Base-by-base conservation (phyloP, 345 rosid species). In the Eucalyptus erythrocorys region DNA sequence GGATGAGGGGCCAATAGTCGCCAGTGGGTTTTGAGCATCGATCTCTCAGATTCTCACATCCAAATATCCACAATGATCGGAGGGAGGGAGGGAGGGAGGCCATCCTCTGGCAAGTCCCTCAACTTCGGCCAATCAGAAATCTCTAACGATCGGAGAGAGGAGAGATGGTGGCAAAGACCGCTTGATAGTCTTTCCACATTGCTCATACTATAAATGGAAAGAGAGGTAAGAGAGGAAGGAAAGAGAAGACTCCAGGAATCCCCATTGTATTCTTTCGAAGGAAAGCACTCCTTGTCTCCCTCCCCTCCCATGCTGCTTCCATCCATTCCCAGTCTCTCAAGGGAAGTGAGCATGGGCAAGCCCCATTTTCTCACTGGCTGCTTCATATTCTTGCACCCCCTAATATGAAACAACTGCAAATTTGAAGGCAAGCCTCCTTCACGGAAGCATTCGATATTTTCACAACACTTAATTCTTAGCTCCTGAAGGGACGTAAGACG, bases 401-500 rank as follows among this genome's bases (percentile, higher is more conserved):
- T n/a, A n/a, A n/a, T n/a, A n/a, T n/a, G n/a, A n/a, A n/a, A n/a
- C n/a, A n/a, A n/a, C n/a, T n/a, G n/a, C n/a, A n/a, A n/a, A n/a
- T n/a, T n/a, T n/a, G 71, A 37, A 64, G 76, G 76, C 76, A 64
- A 64, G 1, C 40, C 37, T 6, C 76, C 37, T 64, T 3, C 4
- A 5, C 21, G 76, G 40, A 66, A 66, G 11, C 40, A n/a, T 66
- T 66, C 7, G 4, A 66, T 66, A n/a, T 14, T n/a, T n/a, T n/a
- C n/a, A n/a, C n/a, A n/a, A n/a, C n/a, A n/a, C n/a, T n/a, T n/a
- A 13, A 3, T 3, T 0, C 0, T 0, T 64, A 30, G 5, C 9
- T 0, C 0, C 1, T n/a, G n/a, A n/a, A n/a, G n/a, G n/a, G n/a
- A n/a, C n/a, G n/a, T n/a, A n/a, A n/a, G n/a, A n/a, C n/a, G n/a